Conservation (phyloP, 2,329 filamentous ascomycete species). For the Cercospora berteroae region DNA sequence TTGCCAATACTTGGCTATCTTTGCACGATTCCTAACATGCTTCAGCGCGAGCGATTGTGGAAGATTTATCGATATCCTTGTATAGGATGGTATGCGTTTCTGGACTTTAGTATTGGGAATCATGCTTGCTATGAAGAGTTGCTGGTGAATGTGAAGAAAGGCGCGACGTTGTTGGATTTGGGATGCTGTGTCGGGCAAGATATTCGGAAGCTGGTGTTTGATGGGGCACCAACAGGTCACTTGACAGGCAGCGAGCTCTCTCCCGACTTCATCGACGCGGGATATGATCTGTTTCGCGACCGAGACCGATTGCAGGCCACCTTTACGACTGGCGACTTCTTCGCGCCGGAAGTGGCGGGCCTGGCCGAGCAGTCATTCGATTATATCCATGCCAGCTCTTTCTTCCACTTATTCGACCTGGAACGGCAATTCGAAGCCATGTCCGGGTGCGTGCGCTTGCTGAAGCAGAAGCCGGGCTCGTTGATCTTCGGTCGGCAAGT, state of each 20-base stretch:
- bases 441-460: neutral
- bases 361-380: slow-evolving; percentile 32
- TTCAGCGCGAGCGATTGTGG: slow-evolving; percentile 19
- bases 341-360: slow-evolving; percentile 30
- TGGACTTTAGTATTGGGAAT: slow-evolving; percentile 25
- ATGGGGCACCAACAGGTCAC: slow-evolving; percentile 28
- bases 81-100: slow-evolving; percentile 20
- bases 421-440: slow-evolving; percentile 25
- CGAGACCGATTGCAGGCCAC: slow-evolving; percentile 30
- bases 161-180: slow-evolving; percentile 41
- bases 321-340: slow-evolving; percentile 32
- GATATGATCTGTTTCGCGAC: slow-evolving; percentile 43
- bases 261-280: slow-evolving; percentile 36
- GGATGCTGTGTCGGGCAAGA: slow-evolving; percentile 45
- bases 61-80: slow-evolving; percentile 18
- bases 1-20: neutral
- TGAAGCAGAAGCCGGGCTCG: neutral
- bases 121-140: slow-evolving; percentile 29
- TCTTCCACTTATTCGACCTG: slow-evolving; percentile 47
- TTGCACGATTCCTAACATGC: neutral
- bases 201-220: slow-evolving; percentile 40
- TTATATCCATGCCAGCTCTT: slow-evolving; percentile 43
- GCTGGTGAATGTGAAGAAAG: slow-evolving; percentile 31
- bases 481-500: neutral
- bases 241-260: neutral